phyloP scores from a whole-genome alignment of 2,329 filamentous ascomycete genomes.

The Fusarium aywerte region DNA sequence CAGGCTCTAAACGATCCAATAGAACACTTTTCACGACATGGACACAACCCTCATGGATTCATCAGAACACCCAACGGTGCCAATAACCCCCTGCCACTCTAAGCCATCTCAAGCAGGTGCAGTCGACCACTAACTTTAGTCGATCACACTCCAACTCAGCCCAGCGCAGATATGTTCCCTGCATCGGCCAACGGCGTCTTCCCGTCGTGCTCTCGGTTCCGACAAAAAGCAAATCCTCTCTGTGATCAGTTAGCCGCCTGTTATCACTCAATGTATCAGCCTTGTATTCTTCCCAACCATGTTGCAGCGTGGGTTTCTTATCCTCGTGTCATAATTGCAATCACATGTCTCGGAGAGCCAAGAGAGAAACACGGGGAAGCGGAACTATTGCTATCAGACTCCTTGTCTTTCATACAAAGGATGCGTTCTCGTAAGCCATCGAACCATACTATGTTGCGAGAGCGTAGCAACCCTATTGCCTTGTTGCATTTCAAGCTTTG shows the following conservation, averaged over 20 bases:
- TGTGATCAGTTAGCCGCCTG: neutral
- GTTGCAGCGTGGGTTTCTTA: slow-evolving; percentile 9
- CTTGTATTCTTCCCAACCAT: neutral
- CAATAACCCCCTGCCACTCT: slow-evolving; percentile 30
- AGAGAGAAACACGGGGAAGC: slow-evolving; percentile 28
- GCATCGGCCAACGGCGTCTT: slow-evolving; percentile 23
- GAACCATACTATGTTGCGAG: slow-evolving; percentile 13
- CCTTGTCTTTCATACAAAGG: slow-evolving; percentile 2
- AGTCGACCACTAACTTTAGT: slow-evolving; percentile 27
- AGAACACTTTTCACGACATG: neutral
- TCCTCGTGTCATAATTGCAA: slow-evolving; percentile 9
- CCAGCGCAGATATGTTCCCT: neutral
- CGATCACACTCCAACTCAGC: slow-evolving; percentile 22
- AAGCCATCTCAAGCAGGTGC: slow-evolving; percentile 38
- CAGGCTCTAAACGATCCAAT: slow-evolving; percentile 5
- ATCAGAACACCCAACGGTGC: slow-evolving; percentile 7
- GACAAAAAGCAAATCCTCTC: slow-evolving; percentile 9
- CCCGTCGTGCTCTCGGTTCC: slow-evolving; percentile 20
- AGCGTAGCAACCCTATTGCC: slow-evolving; percentile 10
- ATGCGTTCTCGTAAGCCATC: slow-evolving; percentile 15
- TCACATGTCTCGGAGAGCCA: slow-evolving; percentile 11
- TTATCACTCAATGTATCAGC: slow-evolving; percentile 6
- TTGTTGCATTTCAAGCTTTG: slow-evolving; percentile 12
- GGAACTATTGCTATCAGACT: slow-evolving; percentile 19
- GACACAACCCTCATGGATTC: slow-evolving; percentile 5